Evolutionary conservation across 768 basidiomycete species (phyloP).

Genomic region (Podaxis carcinomalis): DNA sequence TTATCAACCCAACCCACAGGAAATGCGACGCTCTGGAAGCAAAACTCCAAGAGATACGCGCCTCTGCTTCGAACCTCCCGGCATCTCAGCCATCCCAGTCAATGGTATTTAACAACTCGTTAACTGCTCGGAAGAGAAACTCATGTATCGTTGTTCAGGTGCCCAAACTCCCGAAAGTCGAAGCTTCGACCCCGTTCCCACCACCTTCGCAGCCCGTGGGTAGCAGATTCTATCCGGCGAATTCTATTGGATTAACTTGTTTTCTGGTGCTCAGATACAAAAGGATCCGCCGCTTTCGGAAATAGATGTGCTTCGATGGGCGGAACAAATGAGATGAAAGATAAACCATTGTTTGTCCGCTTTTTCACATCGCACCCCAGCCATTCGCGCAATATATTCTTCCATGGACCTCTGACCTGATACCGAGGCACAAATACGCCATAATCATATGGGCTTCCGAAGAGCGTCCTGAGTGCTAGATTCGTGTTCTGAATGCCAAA

Average conservation of each 20-base stretch:
- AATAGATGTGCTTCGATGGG: slow-evolving; percentile 15
- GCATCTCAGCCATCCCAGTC: slow-evolving; percentile 1
- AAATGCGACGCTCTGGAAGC: slow-evolving; percentile 71
- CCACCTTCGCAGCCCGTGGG: background rate
- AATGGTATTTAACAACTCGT: background rate
- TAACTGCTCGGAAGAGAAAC: too few relatives aligned
- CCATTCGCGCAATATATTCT: background rate
- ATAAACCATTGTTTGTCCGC: background rate
- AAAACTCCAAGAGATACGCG: slow-evolving; percentile 54
- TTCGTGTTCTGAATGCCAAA: too few relatives aligned
- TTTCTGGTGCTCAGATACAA: slow-evolving; percentile 18
- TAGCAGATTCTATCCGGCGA: background rate
- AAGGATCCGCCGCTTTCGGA: slow-evolving; percentile 11
- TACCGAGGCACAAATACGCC: too few relatives aligned
- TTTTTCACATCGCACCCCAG: background rate
- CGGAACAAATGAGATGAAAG: slow-evolving; percentile 22
- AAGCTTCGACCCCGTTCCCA: background rate
- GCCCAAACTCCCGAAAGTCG: background rate
- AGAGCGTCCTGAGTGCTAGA: too few relatives aligned
- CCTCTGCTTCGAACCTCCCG: slow-evolving; percentile 18
- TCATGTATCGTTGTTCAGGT: background rate
- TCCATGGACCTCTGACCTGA: too few relatives aligned
- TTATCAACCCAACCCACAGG: slow-evolving; percentile 27
- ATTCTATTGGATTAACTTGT: background rate
- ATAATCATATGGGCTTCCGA: too few relatives aligned